phyloP scores from a whole-genome alignment of 768 basidiomycete genomes.

The Xerocomus brunneocitrinus region DNA sequence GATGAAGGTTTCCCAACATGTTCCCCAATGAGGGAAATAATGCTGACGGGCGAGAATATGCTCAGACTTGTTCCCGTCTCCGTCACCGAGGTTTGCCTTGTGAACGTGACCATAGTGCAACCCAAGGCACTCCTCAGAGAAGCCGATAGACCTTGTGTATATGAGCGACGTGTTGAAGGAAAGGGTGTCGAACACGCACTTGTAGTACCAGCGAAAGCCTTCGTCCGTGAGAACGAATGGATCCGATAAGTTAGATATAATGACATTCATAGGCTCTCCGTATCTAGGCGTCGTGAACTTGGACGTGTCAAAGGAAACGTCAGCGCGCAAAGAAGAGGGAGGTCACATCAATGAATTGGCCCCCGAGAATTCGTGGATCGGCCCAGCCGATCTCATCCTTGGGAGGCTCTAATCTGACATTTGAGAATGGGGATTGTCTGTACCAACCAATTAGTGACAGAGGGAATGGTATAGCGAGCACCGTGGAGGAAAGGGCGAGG shows the following conservation, averaged over 20 bases:
- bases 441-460: constrained; percentile 1
- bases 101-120: constrained; percentile 73
- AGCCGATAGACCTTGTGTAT: constrained; percentile 63
- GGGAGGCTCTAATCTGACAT: constrained; percentile 9
- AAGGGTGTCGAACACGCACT: constrained; percentile 34
- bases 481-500: constrained; percentile 11
- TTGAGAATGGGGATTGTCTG: constrained; percentile 8
- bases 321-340: background rate
- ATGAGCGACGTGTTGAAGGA: background rate
- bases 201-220: constrained; percentile 67
- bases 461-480: constrained; percentile 14
- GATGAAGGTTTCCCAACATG: constrained; percentile 83
- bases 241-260: constrained; percentile 75
- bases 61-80: constrained; percentile 64
- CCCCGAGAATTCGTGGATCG: constrained; percentile 73
- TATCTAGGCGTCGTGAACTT: constrained; percentile 61
- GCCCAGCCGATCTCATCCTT: constrained; percentile 39
- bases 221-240: constrained; percentile 72
- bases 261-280: constrained; percentile 83
- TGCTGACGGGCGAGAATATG: constrained; percentile 72
- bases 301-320: background rate
- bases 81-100: constrained; percentile 80
- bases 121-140: constrained; percentile 78
- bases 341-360: constrained; percentile 71
- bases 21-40: constrained; percentile 75